Conservation (phyloP, 345 rosid genomes). For the Mallotus nudiflorus region DNA sequence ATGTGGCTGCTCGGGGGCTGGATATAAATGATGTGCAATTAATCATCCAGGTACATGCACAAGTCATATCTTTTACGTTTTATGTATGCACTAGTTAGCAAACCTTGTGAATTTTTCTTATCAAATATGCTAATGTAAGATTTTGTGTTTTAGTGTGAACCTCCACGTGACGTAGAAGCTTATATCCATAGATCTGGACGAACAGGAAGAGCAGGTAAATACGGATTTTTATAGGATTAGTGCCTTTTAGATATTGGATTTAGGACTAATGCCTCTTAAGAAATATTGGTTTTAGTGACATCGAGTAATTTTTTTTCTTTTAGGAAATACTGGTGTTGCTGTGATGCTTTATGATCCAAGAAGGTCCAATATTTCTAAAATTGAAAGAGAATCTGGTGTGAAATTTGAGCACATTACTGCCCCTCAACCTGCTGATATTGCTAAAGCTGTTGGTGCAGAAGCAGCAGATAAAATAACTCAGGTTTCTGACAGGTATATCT, state of each 20-base stretch:
- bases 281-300: slow-evolving; percentile 9
- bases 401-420: slow-evolving; percentile 86
- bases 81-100: background rate
- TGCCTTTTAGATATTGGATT: slow-evolving; percentile 6
- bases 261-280: too few species aligned
- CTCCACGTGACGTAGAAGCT: slow-evolving; percentile 96
- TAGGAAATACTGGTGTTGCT: slow-evolving; percentile 93
- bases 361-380: slow-evolving; percentile 65
- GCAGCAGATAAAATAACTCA: slow-evolving; percentile 70
- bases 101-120: background rate
- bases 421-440: slow-evolving; percentile 80
- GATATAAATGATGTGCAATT: slow-evolving; percentile 95
- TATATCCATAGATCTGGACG: slow-evolving; percentile 98
- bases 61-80: background rate
- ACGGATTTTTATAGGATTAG: background rate
- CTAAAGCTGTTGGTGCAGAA: slow-evolving; percentile 73
- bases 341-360: slow-evolving; percentile 94
- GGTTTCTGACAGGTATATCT: slow-evolving; percentile 83
- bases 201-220: slow-evolving; percentile 95
- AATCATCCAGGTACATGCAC: slow-evolving; percentile 78
- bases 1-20: slow-evolving; percentile 97
- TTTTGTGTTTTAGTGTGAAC: slow-evolving; percentile 68
- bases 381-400: slow-evolving; percentile 83
- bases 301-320: slow-evolving; percentile 13
- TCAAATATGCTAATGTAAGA: slow-evolving; percentile 2